Evolutionary conservation across 441 rosid genomes (phyloP), one percentile per base, ranked within the genome.

Genomic region (Rhodomyrtus psidioides): DNA sequence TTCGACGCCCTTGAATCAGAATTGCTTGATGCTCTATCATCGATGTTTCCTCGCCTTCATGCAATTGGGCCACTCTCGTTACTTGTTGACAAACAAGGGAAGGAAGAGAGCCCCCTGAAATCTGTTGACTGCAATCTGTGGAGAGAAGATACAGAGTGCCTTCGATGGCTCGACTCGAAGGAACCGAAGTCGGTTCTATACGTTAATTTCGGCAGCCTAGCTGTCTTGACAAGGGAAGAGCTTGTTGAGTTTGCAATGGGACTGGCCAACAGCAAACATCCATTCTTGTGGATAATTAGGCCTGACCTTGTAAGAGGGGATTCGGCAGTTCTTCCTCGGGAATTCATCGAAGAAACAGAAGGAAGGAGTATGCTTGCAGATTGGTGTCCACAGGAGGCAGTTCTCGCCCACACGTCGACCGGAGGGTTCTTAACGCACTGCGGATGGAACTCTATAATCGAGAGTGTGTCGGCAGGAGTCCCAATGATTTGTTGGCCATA

Each of bases 41-140:
- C 85, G 5, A 53, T 27, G 53, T 81, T 60, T 60, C 76, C 85
- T 46, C 83, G 55, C 7, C 30, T 86, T 26, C 42, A 84, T 42
- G 14, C 85, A 54, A 56, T 88, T 58, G 88, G 83, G 30, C 90
- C 88, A 8, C 87, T 88, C 21, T 83, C 86, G 15, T 79, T 88
- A 23, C 86, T 84, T 55, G 42, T 84, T 5, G 39, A 34, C 39
- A 44, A 86, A n/a, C 86, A 46, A 46, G 46, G 6, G 27, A 27
- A 30, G 17, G 79, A 83, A 54, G 65, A 86, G 14, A n/a, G 30
- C n/a, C 70, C 44, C 19, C 6, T 86, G 23, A 56, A 57, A n/a
- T 19, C 85, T 27, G 34, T 86, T 30, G 85, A 65, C 30, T 82
- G 57, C 30, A 81, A 76, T 82, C 34, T 84, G 19, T 82, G 83